A percentile compares a stretch with the other conserved stretches of the same genome.
Evolutionary conservation across 148 eudicot genomes (phyloP).

Genomic region (Spergularia marina): DNA sequence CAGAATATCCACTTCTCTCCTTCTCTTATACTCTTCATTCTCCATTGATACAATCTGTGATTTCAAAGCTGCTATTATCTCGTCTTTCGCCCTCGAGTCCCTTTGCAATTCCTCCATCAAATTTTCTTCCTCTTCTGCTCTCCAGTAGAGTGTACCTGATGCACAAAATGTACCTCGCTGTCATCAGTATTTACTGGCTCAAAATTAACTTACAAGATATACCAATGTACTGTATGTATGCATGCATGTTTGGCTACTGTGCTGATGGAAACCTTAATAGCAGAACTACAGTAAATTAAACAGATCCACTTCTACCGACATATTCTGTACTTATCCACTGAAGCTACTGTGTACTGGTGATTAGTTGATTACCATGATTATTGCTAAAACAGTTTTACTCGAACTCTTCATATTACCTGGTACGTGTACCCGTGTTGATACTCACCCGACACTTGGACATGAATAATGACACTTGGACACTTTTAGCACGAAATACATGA

Average conservation of each 20-base stretch:
- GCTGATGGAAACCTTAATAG: background rate
- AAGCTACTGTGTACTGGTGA: background rate
- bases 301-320: background rate
- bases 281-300: background rate
- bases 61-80: conserved; percentile 45
- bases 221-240: background rate
- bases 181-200: background rate
- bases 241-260: background rate
- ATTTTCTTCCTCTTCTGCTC: conserved; percentile 39
- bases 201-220: background rate
- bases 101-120: conserved; percentile 44
- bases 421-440: background rate
- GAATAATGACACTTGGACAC: background rate
- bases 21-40: conserved; percentile 43
- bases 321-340: background rate
- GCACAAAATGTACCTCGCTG: background rate
- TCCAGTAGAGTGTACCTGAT: conserved; percentile 42
- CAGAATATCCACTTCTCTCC: conserved; percentile 61
- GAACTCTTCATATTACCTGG: background rate
- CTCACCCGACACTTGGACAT: background rate
- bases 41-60: conserved; percentile 47
- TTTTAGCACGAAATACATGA: background rate
- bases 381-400: background rate
- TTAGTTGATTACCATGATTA: background rate
- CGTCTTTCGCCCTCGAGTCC: conserved; percentile 55